phyloP scores from a whole-genome alignment of 2,329 filamentous ascomycete genomes.

The Ophiocordyceps robertsii region DNA sequence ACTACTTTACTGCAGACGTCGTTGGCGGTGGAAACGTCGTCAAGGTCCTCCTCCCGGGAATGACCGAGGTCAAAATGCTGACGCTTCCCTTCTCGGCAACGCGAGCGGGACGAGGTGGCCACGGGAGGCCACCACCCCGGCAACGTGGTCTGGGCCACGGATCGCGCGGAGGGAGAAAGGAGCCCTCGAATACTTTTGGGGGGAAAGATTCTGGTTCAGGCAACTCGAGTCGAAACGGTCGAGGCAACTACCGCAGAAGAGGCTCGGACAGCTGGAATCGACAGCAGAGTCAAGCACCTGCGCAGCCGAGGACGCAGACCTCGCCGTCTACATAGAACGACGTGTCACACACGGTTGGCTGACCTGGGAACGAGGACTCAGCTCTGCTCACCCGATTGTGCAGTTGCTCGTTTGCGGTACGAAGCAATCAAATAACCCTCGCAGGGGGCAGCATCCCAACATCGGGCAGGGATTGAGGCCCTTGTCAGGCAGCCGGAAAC shows the following conservation, averaged over 20 bases:
- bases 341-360: background rate
- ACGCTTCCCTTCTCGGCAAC: slow-evolving; percentile 21
- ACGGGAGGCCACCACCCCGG: slow-evolving; percentile 13
- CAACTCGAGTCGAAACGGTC: slow-evolving; percentile 17
- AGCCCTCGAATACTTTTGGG: slow-evolving; percentile 15
- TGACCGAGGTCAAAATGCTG: slow-evolving; percentile 23
- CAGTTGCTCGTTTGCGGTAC: background rate
- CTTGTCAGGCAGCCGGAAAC: no score
- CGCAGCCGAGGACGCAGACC: slow-evolving; percentile 7
- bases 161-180: slow-evolving; percentile 18
- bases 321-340: slow-evolving; percentile 11
- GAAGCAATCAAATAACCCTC: background rate
- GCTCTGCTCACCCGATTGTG: background rate
- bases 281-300: slow-evolving; percentile 4
- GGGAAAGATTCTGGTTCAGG: slow-evolving; percentile 8
- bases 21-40: slow-evolving; percentile 21
- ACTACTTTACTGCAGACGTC: slow-evolving; percentile 18
- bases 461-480: no score
- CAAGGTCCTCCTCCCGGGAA: slow-evolving; percentile 27
- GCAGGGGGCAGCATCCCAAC: no score
- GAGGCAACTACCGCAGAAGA: slow-evolving; percentile 26
- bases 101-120: slow-evolving; percentile 16
- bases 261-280: slow-evolving; percentile 28
- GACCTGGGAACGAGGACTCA: background rate
- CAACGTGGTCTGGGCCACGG: slow-evolving; percentile 16